Evolutionary conservation across 495 filamentous ascomycete species (phyloP).

Genomic region (Lasiosphaeria hispida): DNA sequence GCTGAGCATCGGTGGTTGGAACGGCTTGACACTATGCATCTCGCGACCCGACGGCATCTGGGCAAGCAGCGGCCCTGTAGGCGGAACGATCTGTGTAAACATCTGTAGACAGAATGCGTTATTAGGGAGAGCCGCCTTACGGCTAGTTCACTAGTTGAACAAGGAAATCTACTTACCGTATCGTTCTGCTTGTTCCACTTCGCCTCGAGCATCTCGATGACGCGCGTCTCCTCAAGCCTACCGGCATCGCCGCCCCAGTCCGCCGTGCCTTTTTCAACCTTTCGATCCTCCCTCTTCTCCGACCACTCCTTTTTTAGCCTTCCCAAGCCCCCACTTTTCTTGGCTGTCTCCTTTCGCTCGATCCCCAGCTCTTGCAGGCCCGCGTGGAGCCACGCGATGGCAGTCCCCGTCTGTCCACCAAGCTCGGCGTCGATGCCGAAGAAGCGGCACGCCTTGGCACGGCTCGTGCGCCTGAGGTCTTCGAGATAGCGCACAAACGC

Average conservation of each 20-base stretch:
- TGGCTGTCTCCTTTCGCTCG: slow-evolving; percentile 33
- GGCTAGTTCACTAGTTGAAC: background rate
- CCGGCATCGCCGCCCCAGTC: slow-evolving; percentile 84
- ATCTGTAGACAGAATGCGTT: slow-evolving; percentile 50
- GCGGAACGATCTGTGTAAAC: slow-evolving; percentile 73
- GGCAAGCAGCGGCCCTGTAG: slow-evolving; percentile 63
- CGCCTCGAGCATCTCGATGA: slow-evolving; percentile 78
- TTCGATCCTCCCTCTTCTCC: slow-evolving; percentile 65
- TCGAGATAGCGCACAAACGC: slow-evolving; percentile 67
- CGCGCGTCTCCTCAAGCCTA: slow-evolving; percentile 75
- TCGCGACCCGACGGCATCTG: slow-evolving; percentile 86
- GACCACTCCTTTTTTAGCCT: slow-evolving; percentile 70
- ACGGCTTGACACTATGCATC: slow-evolving; percentile 66
- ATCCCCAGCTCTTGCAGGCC: slow-evolving; percentile 70
- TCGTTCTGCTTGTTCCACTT: slow-evolving; percentile 95
- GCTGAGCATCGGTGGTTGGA: slow-evolving; percentile 56
- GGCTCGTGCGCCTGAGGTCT: slow-evolving; percentile 68
- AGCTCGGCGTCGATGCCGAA: slow-evolving; percentile 87
- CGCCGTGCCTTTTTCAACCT: slow-evolving; percentile 59
- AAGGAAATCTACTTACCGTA: slow-evolving; percentile 57
- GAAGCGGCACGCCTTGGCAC: slow-evolving; percentile 83
- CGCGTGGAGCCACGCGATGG: slow-evolving; percentile 77
- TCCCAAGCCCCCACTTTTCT: slow-evolving; percentile 56
- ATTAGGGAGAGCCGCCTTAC: background rate
- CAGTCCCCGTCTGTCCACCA: slow-evolving; percentile 73